A percentile compares a stretch with the other conserved stretches of the same genome.
Evolutionary conservation across 169 alveolate genomes (phyloP).

Genomic region (Hepatocystis sp.): DNA sequence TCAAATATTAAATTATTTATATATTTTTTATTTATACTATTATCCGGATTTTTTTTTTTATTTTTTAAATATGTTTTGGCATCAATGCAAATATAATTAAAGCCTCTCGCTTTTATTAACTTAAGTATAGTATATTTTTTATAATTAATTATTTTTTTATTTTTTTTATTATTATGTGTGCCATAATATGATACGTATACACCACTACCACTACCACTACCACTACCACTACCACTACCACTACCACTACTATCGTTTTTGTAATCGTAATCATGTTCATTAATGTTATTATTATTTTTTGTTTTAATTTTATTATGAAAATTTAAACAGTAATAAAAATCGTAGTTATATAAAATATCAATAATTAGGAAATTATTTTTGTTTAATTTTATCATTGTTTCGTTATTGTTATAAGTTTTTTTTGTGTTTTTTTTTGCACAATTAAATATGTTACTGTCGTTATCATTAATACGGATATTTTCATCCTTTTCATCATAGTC

Average conservation of each 20-base stretch:
- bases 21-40: constrained; percentile 33
- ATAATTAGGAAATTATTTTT: constrained; percentile 36
- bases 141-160: constrained; percentile 47
- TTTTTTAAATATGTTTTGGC: constrained; percentile 63
- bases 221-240: no score
- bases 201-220: no score
- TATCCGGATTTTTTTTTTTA: constrained; percentile 33
- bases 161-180: constrained; percentile 36
- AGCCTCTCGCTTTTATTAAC: constrained; percentile 39
- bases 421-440: no score
- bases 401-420: background rate
- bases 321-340: constrained; percentile 50
- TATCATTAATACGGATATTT: no score
- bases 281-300: constrained; percentile 21
- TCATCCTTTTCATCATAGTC: no score
- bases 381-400: constrained; percentile 2
- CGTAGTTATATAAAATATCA: constrained; percentile 52
- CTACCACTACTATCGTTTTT: no score
- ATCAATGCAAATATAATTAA: constrained; percentile 53
- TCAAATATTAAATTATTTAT: constrained; percentile 57
- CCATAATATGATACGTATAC: constrained; percentile 41
- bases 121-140: constrained; percentile 32
- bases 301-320: background rate
- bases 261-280: no score
- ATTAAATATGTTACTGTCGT: no score